Conservation (phyloP, 805 yeast genomes). For the Yarrowia hollandica region DNA sequence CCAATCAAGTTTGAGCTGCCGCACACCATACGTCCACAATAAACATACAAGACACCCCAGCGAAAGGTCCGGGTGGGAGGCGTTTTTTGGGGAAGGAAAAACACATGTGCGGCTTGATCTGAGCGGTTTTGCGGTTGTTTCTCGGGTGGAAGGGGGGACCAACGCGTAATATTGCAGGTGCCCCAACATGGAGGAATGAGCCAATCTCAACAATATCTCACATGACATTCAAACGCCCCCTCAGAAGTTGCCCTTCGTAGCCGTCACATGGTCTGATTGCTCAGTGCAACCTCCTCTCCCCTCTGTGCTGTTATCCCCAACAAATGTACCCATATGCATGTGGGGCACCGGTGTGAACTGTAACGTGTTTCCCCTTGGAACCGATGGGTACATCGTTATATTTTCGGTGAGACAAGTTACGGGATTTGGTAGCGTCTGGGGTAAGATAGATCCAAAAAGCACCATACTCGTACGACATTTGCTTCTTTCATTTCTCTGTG, state of each 20-base stretch:
- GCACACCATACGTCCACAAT: slow-evolving; percentile 23
- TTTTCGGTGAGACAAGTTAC: no score
- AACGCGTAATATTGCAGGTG: no score
- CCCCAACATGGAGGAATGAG: no score
- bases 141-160: slow-evolving; percentile 2
- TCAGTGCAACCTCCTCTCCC: not conserved
- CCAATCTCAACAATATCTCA: not conserved
- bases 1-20: slow-evolving; percentile 11
- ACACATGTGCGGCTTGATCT: slow-evolving; percentile 3
- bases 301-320: slow-evolving; percentile 20
- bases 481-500: not conserved
- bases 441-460: no score
- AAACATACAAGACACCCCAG: slow-evolving; percentile 1
- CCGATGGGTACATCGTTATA: no score
- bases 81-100: not conserved
- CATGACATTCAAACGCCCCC: not conserved
- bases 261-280: slow-evolving; percentile 23
- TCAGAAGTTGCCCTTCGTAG: not conserved
- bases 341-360: slow-evolving; percentile 4
- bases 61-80: slow-evolving; percentile 10
- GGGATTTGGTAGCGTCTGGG: no score
- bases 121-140: not conserved
- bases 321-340: slow-evolving; percentile 25
- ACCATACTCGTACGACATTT: no score
- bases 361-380: no score